Base-by-base conservation (phyloP, 2,329 filamentous ascomycete species). In the Westerdykella ornata region DNA sequence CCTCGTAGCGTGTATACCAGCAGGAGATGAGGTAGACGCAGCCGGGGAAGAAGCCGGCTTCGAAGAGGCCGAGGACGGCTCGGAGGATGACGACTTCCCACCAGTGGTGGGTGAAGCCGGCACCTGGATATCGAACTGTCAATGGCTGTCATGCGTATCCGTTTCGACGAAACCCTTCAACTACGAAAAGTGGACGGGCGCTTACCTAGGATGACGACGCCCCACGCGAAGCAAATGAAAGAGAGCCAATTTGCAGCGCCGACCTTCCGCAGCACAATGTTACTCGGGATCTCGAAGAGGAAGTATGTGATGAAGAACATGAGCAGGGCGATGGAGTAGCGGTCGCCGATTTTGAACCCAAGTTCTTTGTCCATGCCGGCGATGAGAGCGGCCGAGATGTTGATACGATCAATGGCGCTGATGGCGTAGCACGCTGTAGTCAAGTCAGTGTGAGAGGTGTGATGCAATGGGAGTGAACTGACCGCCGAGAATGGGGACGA, bases 241-340 rank as follows among this genome's bases (percentile, higher is more conserved):
- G 44, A 37, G 4, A 57, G 45, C 53, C 53, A 57, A 31, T 52
- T 52, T 3, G 53, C 53, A 9, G 49, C 43, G 4, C 53, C 54
- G 11, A 54, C 37, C 34, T 66, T 68, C 17, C 67, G 63, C 18
- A 77, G 60, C 6, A 74, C 60, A 41, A 76, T 64, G 54, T 75
- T 76, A 46, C 66, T 71, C 0, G 73, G 73, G 4, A 75, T 66
- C 49, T 76, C 72, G 46, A 71, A 74, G 17, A 75, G 47, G 28
- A 77, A 67, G 51, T 77, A 74, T 17, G 66, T 67, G 32, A 75
- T 63, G 53, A 75, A 76, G 62, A 76, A 78, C 12, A 77, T 69
- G 6, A 74, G 66, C 7, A 77, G 53, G 1, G 68, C 60, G 47
- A 72, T 66, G 3, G 68, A 70, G 51, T 76, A 77, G 44, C 74